Base-by-base conservation (phyloP, 2,329 filamentous ascomycete species). In the Myriosclerotinia curreyana region DNA sequence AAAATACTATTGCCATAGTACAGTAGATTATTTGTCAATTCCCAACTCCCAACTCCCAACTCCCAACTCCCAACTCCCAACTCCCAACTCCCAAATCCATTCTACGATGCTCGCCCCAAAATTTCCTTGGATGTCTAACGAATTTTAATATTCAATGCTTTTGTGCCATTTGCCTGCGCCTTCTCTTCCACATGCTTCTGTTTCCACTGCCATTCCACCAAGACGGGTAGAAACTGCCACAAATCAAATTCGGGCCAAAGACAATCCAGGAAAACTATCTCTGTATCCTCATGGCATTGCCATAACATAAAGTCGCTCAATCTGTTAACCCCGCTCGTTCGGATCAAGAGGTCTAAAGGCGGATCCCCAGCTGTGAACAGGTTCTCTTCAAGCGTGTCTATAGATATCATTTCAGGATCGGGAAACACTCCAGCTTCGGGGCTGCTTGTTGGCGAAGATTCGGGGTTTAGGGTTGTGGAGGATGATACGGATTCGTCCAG, bases 221-320 rank as follows among this genome's bases (percentile, higher is more conserved):
- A 78, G 28, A 99, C 93, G 11, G 94, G 95, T 22, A 99, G 77
- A 76, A 98, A 97, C 65, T 93, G 85, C 87, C 92, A 94, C 5
- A 99, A 82, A 74, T 96, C 92, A 71, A 99, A 97, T 68, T 97
- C 92, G 2, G 95, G 95, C 95, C 95, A 99, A 67, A 96, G 81
- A 69, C 91, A 95, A 71, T 96, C 85, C 64, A 97, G 78, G 75
- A 98, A 99, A 66, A 96, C 91, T 68, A 99, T 89, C 66, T 96
- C 90, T 0, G 95, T 97, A 68, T 94, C 83, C 74, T 96, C 86
- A 74, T 98, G 93, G 72, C 91, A 95, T 77, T 99, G 95, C 95
- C 95, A 99, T 42, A 99, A 86, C 93, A 99, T 95, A 72, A 98
- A 99, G 75, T 99, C 95, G 74, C 92, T 97, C 65, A 99, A 80